These are phyloP conservation scores for Apiotrichum montevideense DNA, from an alignment of 1,284 basidiomycete genomes.

Conservation along the genomic window DNA sequence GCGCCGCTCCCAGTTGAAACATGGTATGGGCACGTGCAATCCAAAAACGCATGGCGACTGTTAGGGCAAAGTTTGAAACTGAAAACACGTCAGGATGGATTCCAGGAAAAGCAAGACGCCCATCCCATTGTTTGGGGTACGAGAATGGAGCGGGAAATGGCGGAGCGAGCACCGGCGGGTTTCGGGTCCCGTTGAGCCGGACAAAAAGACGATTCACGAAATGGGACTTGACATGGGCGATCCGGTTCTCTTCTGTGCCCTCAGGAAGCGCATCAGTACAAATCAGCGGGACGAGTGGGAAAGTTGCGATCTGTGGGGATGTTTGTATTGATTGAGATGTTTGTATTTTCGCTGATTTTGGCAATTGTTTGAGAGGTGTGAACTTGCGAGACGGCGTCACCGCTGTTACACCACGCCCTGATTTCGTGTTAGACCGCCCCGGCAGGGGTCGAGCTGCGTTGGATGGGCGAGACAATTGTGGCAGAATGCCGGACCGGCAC, in stretches of 20 bases:
- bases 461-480: no score
- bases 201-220: conserved; percentile 10
- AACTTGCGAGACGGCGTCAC: background rate
- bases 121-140: background rate
- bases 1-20: conserved; percentile 20
- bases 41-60: conserved; percentile 29
- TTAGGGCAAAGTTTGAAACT: conserved; percentile 13
- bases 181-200: conserved; percentile 11
- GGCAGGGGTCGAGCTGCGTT: background rate
- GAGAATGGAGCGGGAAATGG: background rate
- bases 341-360: no score
- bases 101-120: conserved; percentile 18
- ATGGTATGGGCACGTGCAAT: conserved; percentile 23
- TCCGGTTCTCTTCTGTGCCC: background rate
- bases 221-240: conserved; percentile 1
- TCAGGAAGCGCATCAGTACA: background rate
- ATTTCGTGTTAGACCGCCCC: background rate
- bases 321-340: background rate
- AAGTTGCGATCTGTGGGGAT: background rate
- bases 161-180: background rate
- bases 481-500: no score
- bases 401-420: background rate
- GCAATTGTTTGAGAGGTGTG: background rate
- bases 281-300: background rate
- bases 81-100: conserved; percentile 16